Percentiles rank a stretch among this genome's conserved stretches.
phyloP scores from a whole-genome alignment of 306 rosid genomes.

The Lablab purpureus region DNA sequence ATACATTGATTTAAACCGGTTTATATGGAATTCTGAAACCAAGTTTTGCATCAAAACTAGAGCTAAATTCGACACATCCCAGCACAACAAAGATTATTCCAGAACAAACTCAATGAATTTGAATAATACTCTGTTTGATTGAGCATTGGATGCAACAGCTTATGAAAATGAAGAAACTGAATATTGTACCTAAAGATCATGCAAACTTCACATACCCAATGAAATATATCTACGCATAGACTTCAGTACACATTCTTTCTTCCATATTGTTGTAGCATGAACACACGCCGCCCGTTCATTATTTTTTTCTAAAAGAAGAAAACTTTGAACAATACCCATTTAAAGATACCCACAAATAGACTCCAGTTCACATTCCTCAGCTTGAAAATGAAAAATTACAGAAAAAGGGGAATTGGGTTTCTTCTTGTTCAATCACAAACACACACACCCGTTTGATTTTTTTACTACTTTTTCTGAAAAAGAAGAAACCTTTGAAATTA shows the following conservation, averaged over 20 bases:
- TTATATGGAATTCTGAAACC: not conserved
- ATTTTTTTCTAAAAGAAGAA: not conserved
- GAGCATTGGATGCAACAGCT: not conserved
- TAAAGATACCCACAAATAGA: not conserved
- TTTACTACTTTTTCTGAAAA: not conserved
- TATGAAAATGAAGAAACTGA: not conserved
- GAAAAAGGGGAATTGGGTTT: not conserved
- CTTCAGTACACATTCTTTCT: not conserved
- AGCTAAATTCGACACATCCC: not conserved
- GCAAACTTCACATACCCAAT: not conserved
- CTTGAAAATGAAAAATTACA: not conserved
- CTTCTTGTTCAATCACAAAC: not conserved
- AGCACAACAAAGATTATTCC: not conserved
- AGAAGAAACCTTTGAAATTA: not conserved
- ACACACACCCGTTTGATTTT: not conserved
- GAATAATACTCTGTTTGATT: not conserved
- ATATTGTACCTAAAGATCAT: not conserved
- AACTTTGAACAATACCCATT: not conserved
- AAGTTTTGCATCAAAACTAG: constrained; percentile 5
- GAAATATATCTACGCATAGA: not conserved
- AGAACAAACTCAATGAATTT: constrained; percentile 6
- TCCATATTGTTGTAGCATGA: not conserved
- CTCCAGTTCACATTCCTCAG: not conserved
- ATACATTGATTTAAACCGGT: not conserved
- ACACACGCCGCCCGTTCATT: not conserved